These are phyloP conservation scores for Buxus sempervirens DNA, from an alignment of 164 flowering plant species.

Conservation along the genomic window DNA sequence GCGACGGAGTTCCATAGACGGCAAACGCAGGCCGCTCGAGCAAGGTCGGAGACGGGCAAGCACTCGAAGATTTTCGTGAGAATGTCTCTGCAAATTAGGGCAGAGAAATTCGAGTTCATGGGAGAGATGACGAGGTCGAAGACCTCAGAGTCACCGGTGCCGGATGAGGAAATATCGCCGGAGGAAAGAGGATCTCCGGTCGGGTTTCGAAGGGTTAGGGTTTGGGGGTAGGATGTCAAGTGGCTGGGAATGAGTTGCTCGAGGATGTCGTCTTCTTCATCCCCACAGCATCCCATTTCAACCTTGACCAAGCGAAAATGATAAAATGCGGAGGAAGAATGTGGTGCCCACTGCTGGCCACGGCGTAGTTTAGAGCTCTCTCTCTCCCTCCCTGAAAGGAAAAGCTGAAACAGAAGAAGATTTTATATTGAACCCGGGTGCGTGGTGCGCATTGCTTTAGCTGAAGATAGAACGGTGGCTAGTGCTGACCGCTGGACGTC, in stretches of 20 bases:
- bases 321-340: too few relatives aligned
- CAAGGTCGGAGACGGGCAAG: conserved; percentile 61
- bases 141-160: too few relatives aligned
- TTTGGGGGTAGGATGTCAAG: not conserved
- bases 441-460: too few relatives aligned
- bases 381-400: too few relatives aligned
- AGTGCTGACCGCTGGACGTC: too few relatives aligned
- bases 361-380: too few relatives aligned
- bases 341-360: too few relatives aligned
- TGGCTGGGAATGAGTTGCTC: conserved; percentile 12
- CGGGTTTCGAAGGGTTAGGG: conserved; percentile 3
- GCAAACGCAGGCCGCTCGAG: conserved; percentile 89
- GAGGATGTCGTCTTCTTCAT: conserved; percentile 16
- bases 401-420: too few relatives aligned
- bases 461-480: too few relatives aligned
- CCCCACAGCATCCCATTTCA: conserved; percentile 24
- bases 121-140: conserved; percentile 48
- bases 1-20: conserved; percentile 64
- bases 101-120: conserved; percentile 68
- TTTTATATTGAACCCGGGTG: too few relatives aligned
- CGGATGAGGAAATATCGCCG: not conserved
- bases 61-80: conserved; percentile 62
- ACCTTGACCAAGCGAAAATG: too few relatives aligned
- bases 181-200: not conserved
- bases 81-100: conserved; percentile 57